Percentiles rank a stretch among this genome's conserved stretches.
Conservation (phyloP, 495 filamentous ascomycete species). For the Acidomyces sp. region DNA sequence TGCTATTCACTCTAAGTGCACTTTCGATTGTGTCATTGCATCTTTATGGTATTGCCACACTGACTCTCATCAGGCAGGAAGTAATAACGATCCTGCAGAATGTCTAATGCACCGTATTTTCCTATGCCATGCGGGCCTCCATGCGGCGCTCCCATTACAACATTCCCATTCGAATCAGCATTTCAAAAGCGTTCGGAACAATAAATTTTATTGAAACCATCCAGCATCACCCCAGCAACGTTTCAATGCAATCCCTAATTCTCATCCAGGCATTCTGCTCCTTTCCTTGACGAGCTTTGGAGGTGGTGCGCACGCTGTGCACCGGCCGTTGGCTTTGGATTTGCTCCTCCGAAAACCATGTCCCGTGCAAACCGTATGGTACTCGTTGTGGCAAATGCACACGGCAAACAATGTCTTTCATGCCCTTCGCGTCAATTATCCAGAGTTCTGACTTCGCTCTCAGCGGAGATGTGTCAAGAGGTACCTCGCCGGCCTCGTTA, state of each 20-base stretch:
- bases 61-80: too few species aligned
- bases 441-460: slow-evolving; percentile 46
- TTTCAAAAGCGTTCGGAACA: too few species aligned
- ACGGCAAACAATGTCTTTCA: slow-evolving; percentile 42
- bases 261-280: slow-evolving; percentile 13
- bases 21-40: too few species aligned
- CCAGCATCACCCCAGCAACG: slow-evolving; percentile 10
- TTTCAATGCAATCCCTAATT: slow-evolving; percentile 11
- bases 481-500: slow-evolving; percentile 18
- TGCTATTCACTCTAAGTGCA: too few species aligned
- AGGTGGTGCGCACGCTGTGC: slow-evolving; percentile 17
- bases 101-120: too few species aligned
- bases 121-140: too few species aligned
- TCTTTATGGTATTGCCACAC: too few species aligned
- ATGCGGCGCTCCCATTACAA: too few species aligned
- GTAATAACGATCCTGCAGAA: too few species aligned
- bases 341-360: slow-evolving; percentile 48
- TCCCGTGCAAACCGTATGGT: slow-evolving; percentile 53
- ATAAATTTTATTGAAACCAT: background rate
- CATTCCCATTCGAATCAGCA: too few species aligned
- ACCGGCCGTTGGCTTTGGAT: slow-evolving; percentile 29
- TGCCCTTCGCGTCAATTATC: slow-evolving; percentile 47
- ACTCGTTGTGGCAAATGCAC: slow-evolving; percentile 49
- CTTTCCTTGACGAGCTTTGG: slow-evolving; percentile 1
- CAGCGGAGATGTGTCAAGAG: background rate